phyloP scores from a whole-genome alignment of 116 monocot species.

The Iris pallida region DNA sequence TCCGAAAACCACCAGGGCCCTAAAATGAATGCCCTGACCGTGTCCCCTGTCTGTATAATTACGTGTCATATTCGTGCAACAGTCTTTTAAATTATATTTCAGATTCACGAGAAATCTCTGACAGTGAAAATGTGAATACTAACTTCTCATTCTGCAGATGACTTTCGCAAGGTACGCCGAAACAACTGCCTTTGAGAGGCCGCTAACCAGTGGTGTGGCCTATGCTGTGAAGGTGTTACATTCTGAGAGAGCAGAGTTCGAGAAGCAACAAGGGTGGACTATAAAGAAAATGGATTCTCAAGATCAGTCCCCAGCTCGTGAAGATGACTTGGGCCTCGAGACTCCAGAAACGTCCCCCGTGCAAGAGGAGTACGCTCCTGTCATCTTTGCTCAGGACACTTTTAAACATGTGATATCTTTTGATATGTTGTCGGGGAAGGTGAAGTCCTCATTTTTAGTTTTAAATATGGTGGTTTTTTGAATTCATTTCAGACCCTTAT shows the following conservation, averaged over 20 bases:
- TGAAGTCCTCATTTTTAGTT: slow-evolving; percentile 10
- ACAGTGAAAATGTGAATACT: slow-evolving; percentile 2
- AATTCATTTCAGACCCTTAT: not conserved
- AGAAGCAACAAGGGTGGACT: slow-evolving; percentile 84
- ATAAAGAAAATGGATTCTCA: slow-evolving; percentile 80
- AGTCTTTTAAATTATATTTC: not conserved
- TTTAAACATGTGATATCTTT: slow-evolving; percentile 79
- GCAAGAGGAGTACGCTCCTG: slow-evolving; percentile 89
- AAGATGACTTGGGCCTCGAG: slow-evolving; percentile 32
- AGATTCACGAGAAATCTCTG: too few relatives aligned
- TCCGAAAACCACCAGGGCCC: too few relatives aligned
- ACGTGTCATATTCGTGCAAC: not conserved
- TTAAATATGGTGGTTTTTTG: not conserved
- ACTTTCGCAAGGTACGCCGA: slow-evolving; percentile 94
- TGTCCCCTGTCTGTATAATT: not conserved
- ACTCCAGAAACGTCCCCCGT: slow-evolving; percentile 48
- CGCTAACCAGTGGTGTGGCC: slow-evolving; percentile 89
- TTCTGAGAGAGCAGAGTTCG: slow-evolving; percentile 81
- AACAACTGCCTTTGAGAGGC: slow-evolving; percentile 93
- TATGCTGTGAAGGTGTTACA: slow-evolving; percentile 89
- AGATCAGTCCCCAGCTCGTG: slow-evolving; percentile 47
- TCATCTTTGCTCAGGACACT: slow-evolving; percentile 93
- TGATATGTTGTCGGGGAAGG: slow-evolving; percentile 93
- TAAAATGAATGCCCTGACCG: too few relatives aligned
- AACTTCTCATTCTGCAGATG: slow-evolving; percentile 33